Base-by-base conservation (phyloP, 2,329 filamentous ascomycete genomes). In the Rhexocercosporidium sp. region DNA sequence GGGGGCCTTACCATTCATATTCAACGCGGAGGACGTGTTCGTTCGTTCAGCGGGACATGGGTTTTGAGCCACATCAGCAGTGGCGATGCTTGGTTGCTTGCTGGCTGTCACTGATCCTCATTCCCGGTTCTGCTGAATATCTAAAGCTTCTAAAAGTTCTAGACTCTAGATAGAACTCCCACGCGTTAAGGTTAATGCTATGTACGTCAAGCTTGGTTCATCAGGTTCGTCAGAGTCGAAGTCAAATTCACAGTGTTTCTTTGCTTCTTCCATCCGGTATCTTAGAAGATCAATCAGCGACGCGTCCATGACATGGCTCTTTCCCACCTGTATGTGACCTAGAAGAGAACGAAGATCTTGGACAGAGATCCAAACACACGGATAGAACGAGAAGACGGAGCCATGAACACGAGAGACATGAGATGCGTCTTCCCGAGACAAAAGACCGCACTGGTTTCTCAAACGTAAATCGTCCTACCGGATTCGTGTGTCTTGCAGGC, bases 1-100 rank as follows among this genome's bases (percentile, higher is more conserved):
- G n/a, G n/a, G n/a, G n/a, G n/a, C n/a, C n/a, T n/a, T n/a, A n/a
- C n/a, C n/a, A n/a, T n/a, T n/a, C n/a, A n/a, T n/a, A n/a, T n/a
- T n/a, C n/a, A n/a, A n/a, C n/a, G n/a, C n/a, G n/a, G n/a, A n/a
- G n/a, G n/a, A n/a, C n/a, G n/a, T n/a, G n/a, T n/a, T n/a, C n/a
- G n/a, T n/a, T n/a, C n/a, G 22, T 46, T 64, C 62, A 64, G 62
- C 62, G 54, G 53, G 62, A 64, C 62, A 64, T 12, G 62, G 62
- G 34, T 59, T n/a, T 37, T 34, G 62, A 64, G 62, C 62, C 62
- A 64, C 62, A 64, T 64, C 62, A 59, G 20, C 54, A 49, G 62
- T 59, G 53, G 62, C 53, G 51, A 64, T 37, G 29, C 8, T 37
- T 37, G 29, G 34, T 37, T 37, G 34, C 9, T 37, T 37, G 34